Conservation (phyloP, 2,329 filamentous ascomycete genomes). For the Pseudogymnoascus pannorum region DNA sequence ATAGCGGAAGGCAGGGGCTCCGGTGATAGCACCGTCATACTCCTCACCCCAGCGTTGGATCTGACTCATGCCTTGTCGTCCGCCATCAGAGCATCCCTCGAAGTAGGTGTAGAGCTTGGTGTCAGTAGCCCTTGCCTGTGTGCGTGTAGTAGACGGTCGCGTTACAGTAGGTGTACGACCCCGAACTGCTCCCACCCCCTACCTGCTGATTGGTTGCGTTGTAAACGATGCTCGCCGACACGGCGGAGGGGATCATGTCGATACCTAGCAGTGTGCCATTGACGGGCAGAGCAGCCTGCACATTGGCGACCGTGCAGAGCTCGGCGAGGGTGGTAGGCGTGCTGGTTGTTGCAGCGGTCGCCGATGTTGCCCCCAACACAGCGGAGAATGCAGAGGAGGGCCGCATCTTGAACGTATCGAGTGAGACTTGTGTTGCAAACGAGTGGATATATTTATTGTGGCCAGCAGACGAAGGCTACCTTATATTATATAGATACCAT, state of each 20-base stretch:
- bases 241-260: constrained; percentile 34
- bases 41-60: constrained; percentile 30
- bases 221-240: constrained; percentile 34
- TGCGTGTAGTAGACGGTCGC: constrained; percentile 32
- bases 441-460: too few species aligned
- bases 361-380: constrained; percentile 22
- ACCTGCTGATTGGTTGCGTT: constrained; percentile 24
- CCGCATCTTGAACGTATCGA: constrained; percentile 10
- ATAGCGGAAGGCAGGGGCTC: constrained; percentile 32
- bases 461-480: too few species aligned
- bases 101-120: constrained; percentile 29
- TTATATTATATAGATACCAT: too few species aligned
- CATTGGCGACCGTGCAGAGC: constrained; percentile 36
- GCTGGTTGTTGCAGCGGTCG: constrained; percentile 20
- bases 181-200: constrained; percentile 23
- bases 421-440: too few species aligned
- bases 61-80: constrained; percentile 29
- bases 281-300: constrained; percentile 35
- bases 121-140: constrained; percentile 20
- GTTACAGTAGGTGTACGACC: constrained; percentile 30
- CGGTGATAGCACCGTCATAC: constrained; percentile 33
- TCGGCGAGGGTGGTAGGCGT: constrained; percentile 29
- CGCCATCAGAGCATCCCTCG: constrained; percentile 31
- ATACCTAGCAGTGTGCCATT: constrained; percentile 37
- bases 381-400: constrained; percentile 11